A percentile compares a stretch with the other conserved stretches of the same genome.
phyloP scores from a whole-genome alignment of 2,329 filamentous ascomycete genomes.

The Sporothrix globosa region DNA sequence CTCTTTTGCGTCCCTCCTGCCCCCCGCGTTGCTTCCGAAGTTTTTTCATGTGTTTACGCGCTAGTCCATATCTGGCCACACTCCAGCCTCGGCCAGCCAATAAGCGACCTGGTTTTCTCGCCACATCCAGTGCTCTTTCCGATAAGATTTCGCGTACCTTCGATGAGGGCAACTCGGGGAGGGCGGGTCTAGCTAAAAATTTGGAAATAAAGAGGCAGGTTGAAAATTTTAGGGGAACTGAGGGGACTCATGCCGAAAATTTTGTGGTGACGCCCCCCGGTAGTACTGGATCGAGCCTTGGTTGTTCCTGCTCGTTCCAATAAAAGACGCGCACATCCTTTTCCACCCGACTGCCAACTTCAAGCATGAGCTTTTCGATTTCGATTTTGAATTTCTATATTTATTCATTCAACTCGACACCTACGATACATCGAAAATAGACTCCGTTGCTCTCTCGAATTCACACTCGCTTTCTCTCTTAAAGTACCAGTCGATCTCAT shows the following conservation, averaged over 20 bases:
- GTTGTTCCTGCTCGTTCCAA: constrained; percentile 5
- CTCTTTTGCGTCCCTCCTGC: not conserved
- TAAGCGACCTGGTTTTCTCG: constrained; percentile 28
- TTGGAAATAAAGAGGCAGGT: constrained; percentile 27
- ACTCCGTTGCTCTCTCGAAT: not conserved
- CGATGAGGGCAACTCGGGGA: constrained; percentile 20
- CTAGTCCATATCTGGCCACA: constrained; percentile 19
- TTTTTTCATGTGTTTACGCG: constrained; percentile 31
- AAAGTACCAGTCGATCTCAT: not conserved
- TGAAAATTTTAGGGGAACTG: constrained; percentile 22
- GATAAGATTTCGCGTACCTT: constrained; percentile 39
- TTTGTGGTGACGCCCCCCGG: constrained; percentile 16
- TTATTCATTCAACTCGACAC: not conserved
- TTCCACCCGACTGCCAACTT: constrained; percentile 7
- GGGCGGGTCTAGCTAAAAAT: constrained; percentile 1
- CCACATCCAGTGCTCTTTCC: constrained; percentile 34
- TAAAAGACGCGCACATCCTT: constrained; percentile 28
- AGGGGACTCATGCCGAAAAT: constrained; percentile 19
- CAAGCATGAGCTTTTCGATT: not conserved
- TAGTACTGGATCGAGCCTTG: not conserved
- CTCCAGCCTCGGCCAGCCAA: constrained; percentile 27
- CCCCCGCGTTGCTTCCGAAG: constrained; percentile 31
- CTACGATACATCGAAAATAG: not conserved
- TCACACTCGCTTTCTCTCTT: not conserved
- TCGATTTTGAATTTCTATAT: not conserved